Evolutionary conservation across 306 rosid genomes (phyloP).

Genomic region (Castanea sativa): DNA sequence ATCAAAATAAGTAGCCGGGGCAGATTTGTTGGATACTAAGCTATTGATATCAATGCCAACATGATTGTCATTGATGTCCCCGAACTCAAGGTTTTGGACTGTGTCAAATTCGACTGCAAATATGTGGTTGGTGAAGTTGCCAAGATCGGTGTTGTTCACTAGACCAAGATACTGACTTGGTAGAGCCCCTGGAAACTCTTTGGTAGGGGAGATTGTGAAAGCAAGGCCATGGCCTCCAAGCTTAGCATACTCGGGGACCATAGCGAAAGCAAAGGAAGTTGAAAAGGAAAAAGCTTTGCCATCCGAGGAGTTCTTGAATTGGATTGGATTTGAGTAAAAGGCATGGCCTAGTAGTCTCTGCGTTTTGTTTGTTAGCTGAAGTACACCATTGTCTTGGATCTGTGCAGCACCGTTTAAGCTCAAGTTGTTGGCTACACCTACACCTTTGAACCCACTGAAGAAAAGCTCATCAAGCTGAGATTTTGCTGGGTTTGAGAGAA

Average conservation of each 20-base stretch:
- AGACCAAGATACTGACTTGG: constrained; percentile 32
- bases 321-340: no score
- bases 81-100: constrained; percentile 5
- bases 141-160: constrained; percentile 15
- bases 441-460: constrained; percentile 5
- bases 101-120: neutral
- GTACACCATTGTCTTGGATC: constrained; percentile 22
- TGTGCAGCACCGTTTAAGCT: constrained; percentile 19
- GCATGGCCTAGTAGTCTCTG: neutral
- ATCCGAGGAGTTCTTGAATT: no score
- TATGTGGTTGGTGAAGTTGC: constrained; percentile 26
- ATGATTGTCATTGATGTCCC: constrained; percentile 35
- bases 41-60: constrained; percentile 32
- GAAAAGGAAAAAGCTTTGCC: no score
- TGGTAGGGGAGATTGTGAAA: constrained; percentile 39
- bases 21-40: constrained; percentile 25
- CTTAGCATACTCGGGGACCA: constrained; percentile 28
- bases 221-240: constrained; percentile 54
- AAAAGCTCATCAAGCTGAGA: constrained; percentile 2
- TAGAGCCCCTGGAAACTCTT: neutral
- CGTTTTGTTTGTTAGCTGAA: constrained; percentile 31
- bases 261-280: constrained; percentile 38
- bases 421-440: constrained; percentile 10
- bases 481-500: no score
- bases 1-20: constrained; percentile 9